phyloP scores from a whole-genome alignment of 352 stramenopile genomes.

The Phytophthora hybrid region DNA sequence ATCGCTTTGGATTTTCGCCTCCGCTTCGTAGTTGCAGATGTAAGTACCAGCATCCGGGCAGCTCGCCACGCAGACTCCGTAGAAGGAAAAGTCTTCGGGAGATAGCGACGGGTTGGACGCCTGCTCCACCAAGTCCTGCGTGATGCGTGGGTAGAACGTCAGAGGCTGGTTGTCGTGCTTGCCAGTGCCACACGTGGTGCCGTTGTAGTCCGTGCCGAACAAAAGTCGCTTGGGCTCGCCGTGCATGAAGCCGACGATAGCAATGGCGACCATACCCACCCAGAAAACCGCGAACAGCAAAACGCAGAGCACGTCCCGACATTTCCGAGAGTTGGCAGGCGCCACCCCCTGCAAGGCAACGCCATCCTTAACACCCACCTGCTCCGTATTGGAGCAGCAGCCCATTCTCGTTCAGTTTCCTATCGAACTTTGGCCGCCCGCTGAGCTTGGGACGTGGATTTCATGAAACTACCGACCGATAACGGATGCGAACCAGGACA shows the following conservation, averaged over 20 bases:
- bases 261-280: slow-evolving; percentile 75
- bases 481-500: slow-evolving; percentile 1
- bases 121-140: slow-evolving; percentile 75
- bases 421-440: slow-evolving; percentile 8
- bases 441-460: neutral
- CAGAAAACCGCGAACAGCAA: slow-evolving; percentile 81
- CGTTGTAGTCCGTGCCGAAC: slow-evolving; percentile 80
- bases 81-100: slow-evolving; percentile 62
- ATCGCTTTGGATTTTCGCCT: slow-evolving; percentile 58
- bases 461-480: slow-evolving; percentile 22
- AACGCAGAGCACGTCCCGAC: slow-evolving; percentile 72
- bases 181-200: slow-evolving; percentile 75
- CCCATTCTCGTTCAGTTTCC: slow-evolving; percentile 51
- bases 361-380: slow-evolving; percentile 47
- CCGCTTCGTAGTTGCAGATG: slow-evolving; percentile 83
- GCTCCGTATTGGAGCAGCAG: slow-evolving; percentile 67
- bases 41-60: slow-evolving; percentile 63
- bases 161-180: slow-evolving; percentile 35
- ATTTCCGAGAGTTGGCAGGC: slow-evolving; percentile 65
- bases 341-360: slow-evolving; percentile 53
- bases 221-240: slow-evolving; percentile 74
- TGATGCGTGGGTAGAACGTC: slow-evolving; percentile 84
- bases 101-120: slow-evolving; percentile 54
- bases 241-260: slow-evolving; percentile 61
- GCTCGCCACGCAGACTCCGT: slow-evolving; percentile 67